A percentile compares a stretch with the other conserved stretches of the same genome.
These are phyloP conservation scores for Eustoma russellianum DNA, from an alignment of 257 asterid species.

Conservation along the genomic window DNA sequence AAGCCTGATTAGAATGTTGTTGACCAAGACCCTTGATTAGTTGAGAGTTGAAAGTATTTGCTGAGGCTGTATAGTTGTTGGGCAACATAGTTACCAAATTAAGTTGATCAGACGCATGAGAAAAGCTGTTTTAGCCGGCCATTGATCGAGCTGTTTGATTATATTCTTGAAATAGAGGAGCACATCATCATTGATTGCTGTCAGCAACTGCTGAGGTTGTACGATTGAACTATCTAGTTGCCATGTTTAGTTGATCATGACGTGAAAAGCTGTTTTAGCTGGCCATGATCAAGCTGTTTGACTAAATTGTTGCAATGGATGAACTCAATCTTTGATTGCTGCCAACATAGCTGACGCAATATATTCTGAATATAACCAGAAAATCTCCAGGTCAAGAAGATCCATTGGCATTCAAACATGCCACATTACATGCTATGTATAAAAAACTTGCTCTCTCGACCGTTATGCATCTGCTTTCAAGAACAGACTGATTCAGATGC, in stretches of 20 bases:
- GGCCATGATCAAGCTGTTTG: slow-evolving; percentile 56
- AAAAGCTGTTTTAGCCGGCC: slow-evolving; percentile 74
- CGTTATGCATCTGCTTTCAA: slow-evolving; percentile 77
- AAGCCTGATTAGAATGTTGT: slow-evolving; percentile 88
- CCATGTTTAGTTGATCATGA: slow-evolving; percentile 89
- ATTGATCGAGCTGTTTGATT: slow-evolving; percentile 30
- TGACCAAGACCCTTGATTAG: slow-evolving; percentile 90
- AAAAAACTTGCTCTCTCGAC: slow-evolving; percentile 34
- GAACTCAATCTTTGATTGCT: slow-evolving; percentile 96
- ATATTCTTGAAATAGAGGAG: slow-evolving; percentile 60
- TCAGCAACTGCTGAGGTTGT: slow-evolving; percentile 65
- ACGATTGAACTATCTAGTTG: slow-evolving; percentile 88
- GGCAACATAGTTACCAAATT: slow-evolving; percentile 78
- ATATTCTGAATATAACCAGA: slow-evolving; percentile 96
- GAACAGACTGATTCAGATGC: slow-evolving; percentile 86
- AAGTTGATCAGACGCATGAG: slow-evolving; percentile 87
- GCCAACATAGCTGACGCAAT: slow-evolving; percentile 93
- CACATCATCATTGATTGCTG: slow-evolving; percentile 95
- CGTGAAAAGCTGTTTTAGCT: slow-evolving; percentile 89
- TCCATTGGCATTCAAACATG: slow-evolving; percentile 32
- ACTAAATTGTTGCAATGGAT: slow-evolving; percentile 72
- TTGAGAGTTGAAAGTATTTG: slow-evolving; percentile 83
- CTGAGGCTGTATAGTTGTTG: slow-evolving; percentile 93
- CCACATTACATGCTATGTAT: slow-evolving; percentile 23
- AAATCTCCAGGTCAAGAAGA: slow-evolving; percentile 85